Base-by-base conservation (phyloP, 345 rosid species). In the Populus tremula region DNA sequence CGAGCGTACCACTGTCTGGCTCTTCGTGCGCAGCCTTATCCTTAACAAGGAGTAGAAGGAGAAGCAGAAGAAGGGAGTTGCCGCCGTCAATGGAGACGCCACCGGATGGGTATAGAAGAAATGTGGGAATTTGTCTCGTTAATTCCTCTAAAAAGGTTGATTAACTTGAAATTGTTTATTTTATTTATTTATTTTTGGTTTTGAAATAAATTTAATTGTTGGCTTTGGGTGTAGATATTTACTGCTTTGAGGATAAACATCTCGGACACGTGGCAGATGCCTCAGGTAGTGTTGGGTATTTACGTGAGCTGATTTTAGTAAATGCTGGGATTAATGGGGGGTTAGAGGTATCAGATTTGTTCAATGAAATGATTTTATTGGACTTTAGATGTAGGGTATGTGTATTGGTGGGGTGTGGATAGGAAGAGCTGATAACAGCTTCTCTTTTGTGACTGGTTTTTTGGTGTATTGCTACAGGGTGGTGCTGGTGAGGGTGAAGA, bases 401-500 rank as follows among this genome's bases (percentile, higher is more conserved):
- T 10, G 13, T 41, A 0, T 10, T 41, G 50, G 18, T 13, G 50
- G 50, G 50, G 45, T 10, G 16, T 47, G 17, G 50, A 13, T 47
- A 14, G 59, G 6, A 49, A 21, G 54, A 53, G 59, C n/a, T 53
- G 8, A 17, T 18, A 18, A 53, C 21, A 5, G 62, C 12, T 20
- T 54, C 10, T 7, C 4, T 54, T 21, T 53, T 18, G 36, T 31
- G 35, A 31, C 1, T 38, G 68, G 2, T 38, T 47, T 13, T 21
- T 18, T 33, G 63, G 23, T 67, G 18, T 35, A 11, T 39, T 35
- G 61, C 77, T 35, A 64, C 77, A 94, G 99, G 99, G 98, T 70
- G 98, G 99, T 77, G 90, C 91, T 73, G 97, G 87, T 33, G 95
- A 88, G 54, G 85, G 82, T 73, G 99, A 96, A 87, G 99, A 96